Evolutionary conservation across 176 grass and related monocot genomes (phyloP).

Genomic region (Juncus effusus): DNA sequence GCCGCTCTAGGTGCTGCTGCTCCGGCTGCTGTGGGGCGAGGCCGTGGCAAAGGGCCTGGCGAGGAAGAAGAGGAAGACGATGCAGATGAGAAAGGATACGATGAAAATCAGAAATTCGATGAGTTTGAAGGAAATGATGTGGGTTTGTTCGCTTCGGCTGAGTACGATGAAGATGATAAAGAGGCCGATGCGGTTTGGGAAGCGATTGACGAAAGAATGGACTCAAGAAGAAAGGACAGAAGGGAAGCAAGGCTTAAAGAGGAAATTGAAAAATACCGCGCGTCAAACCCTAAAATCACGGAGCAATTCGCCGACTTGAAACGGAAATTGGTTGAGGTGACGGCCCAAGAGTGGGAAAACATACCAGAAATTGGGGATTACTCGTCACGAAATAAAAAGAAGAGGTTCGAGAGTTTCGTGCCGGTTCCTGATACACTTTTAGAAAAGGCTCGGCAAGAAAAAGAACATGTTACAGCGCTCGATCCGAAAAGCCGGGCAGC

Average conservation of each 20-base stretch:
- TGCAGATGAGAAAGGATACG: slow-evolving; percentile 86
- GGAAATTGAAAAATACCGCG: slow-evolving; percentile 94
- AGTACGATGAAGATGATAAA: slow-evolving; percentile 91
- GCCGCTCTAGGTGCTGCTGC: slow-evolving; percentile 35
- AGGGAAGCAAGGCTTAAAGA: slow-evolving; percentile 83
- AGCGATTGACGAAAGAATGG: slow-evolving; percentile 81
- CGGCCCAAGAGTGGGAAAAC: slow-evolving; percentile 74
- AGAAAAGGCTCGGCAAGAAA: slow-evolving; percentile 93
- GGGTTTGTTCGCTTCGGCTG: slow-evolving; percentile 78
- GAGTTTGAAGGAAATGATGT: slow-evolving; percentile 96
- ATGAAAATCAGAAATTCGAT: slow-evolving; percentile 93
- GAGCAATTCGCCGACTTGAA: slow-evolving; percentile 90
- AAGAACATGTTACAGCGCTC: slow-evolving; percentile 85
- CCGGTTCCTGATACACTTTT: slow-evolving; percentile 75
- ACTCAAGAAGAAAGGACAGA: slow-evolving; percentile 78
- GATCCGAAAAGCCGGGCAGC: slow-evolving; percentile 70
- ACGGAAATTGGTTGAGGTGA: slow-evolving; percentile 60
- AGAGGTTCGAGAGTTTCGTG: slow-evolving; percentile 90
- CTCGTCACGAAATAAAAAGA: slow-evolving; percentile 85
- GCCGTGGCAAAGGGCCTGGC: slow-evolving; percentile 65
- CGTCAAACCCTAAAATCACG: slow-evolving; percentile 94
- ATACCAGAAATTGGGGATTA: slow-evolving; percentile 95
- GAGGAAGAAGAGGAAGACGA: slow-evolving; percentile 72
- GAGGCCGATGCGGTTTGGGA: slow-evolving; percentile 94
- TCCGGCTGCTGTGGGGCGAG: slow-evolving; percentile 40